Conservation (phyloP, 31 red algal genomes). For the Bonnemaisonia californica region DNA sequence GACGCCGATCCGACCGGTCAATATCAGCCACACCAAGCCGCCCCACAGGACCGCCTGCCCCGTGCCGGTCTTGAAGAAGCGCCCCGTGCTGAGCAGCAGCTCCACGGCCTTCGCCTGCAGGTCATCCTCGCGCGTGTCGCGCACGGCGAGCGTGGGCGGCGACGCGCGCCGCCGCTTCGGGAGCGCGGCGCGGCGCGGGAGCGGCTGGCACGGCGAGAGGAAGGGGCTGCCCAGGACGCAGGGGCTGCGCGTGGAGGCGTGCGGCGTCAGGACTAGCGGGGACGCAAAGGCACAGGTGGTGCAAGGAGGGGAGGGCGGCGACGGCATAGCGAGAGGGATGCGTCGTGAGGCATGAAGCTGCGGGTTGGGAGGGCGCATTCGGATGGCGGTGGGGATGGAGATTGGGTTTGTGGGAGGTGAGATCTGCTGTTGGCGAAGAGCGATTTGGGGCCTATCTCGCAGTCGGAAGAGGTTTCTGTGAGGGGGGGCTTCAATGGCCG, state of each 20-base stretch:
- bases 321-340: no score
- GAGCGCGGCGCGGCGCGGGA: not conserved
- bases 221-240: not conserved
- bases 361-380: no score
- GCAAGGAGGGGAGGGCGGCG: no score
- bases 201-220: not conserved
- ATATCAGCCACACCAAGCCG: conserved; percentile 83
- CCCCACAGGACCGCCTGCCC: conserved; percentile 82
- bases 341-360: no score
- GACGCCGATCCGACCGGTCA: conserved; percentile 85
- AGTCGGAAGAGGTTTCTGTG: no score
- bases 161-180: not conserved
- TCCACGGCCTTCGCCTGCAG: conserved; percentile 31
- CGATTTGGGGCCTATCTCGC: no score
- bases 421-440: no score
- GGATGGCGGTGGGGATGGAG: no score
- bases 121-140: conserved; percentile 7
- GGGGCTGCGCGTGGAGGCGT: not conserved
- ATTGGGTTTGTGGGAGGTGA: no score
- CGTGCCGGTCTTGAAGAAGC: conserved; percentile 63
- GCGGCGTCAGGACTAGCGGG: not conserved
- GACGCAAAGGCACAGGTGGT: not conserved
- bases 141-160: not conserved
- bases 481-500: no score
- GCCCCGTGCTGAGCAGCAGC: conserved; percentile 51